Evolutionary conservation across 441 rosid species (phyloP).

Genomic region (California macrophylla): DNA sequence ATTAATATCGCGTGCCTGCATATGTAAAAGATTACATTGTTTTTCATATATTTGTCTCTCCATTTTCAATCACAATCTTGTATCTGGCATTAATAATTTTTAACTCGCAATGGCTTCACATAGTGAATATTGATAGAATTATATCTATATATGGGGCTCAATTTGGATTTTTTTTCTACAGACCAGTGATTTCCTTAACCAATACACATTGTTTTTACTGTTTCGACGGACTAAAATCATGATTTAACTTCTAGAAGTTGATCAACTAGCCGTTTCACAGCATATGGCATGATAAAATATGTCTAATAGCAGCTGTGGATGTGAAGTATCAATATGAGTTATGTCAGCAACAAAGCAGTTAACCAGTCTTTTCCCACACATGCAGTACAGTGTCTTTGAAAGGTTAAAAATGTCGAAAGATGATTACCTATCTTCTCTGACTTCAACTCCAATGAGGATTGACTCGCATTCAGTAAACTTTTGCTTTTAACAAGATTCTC

Average conservation of each 20-base stretch:
- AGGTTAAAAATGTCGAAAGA: not conserved
- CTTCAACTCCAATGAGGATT: conserved; percentile 5
- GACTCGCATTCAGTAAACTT: not conserved
- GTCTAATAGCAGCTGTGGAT: not conserved
- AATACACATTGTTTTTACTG: not conserved
- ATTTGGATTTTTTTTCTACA: not conserved
- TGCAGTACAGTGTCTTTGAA: not conserved
- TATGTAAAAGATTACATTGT: not conserved
- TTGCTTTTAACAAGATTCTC: not conserved
- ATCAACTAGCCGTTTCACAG: not conserved
- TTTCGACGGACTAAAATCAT: not conserved
- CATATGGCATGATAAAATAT: not conserved
- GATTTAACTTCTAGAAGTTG: not conserved
- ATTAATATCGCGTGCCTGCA: not conserved
- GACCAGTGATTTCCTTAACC: not conserved
- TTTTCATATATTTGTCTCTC: not conserved
- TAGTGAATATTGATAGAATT: not conserved
- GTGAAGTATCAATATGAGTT: not conserved
- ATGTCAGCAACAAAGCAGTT: conserved; percentile 1
- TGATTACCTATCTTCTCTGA: not conserved
- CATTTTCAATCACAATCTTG: not conserved
- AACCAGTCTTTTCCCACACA: conserved; percentile 1
- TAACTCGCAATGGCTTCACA: not conserved
- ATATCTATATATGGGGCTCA: not conserved
- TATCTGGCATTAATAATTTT: not conserved